Evolutionary conservation across 352 stramenopile genomes (phyloP), one percentile per base, ranked within the genome.

Genomic region (Pythium oligandrum): DNA sequence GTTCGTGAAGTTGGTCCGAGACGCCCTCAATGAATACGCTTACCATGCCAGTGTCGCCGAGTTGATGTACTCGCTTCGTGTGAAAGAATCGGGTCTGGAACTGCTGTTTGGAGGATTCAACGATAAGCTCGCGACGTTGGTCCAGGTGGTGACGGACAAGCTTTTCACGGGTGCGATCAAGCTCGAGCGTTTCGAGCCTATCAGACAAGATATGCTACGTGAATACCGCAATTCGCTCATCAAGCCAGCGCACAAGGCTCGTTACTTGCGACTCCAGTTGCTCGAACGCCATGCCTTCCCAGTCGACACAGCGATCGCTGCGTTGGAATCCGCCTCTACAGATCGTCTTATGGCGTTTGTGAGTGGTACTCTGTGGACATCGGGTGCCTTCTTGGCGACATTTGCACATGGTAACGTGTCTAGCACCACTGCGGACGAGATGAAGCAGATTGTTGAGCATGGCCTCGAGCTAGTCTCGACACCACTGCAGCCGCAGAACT

Each of bases 401-500:
- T 59, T 93, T 36, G 63, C 90, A 6, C 66, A 90, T 39, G 83
- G 83, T 31, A 93, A 93, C 53, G 70, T 88, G 17, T 70, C 55
- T 4, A 57, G 56, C 0, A 47, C 53, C 3, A 50, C 57, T 44
- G 78, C 79, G 3, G 44, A 77, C 26, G 42, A 51, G 11, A 50
- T 89, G 8, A 54, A 81, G 10, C n/a, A 58, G 11, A 33, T 57
- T 4, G 64, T 89, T 6, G 75, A 87, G 38, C n/a, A 10, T 8
- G 58, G 46, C 35, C 44, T 55, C 4, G 40, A 56, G 8, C 17
- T 26, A 26, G 17, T 26, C 17, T 26, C 17, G 17, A 26, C 17
- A 26, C 17, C 17, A 26, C 17, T 26, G 17, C 43, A 48, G 10
- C 55, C 59, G 3, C 53, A 61, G 17, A 69, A 61, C 4, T 72